A percentile compares a stretch with the other conserved stretches of the same genome.
phyloP scores from a whole-genome alignment of 139 green algal genomes.

The Chlorella sp. region DNA sequence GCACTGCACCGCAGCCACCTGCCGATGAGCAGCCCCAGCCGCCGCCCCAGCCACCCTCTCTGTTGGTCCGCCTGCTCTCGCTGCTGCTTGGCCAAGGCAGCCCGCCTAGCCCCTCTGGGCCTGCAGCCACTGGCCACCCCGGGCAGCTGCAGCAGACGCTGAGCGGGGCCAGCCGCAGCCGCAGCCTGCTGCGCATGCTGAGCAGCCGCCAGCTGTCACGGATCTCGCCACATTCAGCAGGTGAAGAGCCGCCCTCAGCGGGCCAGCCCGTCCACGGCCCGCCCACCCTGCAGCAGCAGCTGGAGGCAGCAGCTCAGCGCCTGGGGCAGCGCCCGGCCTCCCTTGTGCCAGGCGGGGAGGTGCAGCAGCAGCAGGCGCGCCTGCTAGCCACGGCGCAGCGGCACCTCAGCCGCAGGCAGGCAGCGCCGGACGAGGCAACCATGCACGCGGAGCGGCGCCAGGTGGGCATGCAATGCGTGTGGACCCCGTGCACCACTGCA shows the following conservation, averaged over 20 bases:
- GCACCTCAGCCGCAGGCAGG: neutral
- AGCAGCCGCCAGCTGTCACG: too few species aligned
- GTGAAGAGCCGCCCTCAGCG: neutral
- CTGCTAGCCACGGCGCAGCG: neutral
- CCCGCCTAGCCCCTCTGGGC: too few species aligned
- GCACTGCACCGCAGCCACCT: too few species aligned
- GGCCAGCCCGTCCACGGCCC: neutral
- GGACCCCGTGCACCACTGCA: too few species aligned
- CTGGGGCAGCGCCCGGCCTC: neutral
- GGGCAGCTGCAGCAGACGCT: too few species aligned
- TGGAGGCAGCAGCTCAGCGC: neutral
- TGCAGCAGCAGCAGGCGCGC: neutral
- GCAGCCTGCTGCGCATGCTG: too few species aligned
- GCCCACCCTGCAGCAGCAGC: neutral
- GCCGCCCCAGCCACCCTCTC: too few species aligned
- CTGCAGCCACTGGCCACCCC: too few species aligned
- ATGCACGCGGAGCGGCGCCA: neutral
- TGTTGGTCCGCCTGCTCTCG: too few species aligned
- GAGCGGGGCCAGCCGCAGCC: too few species aligned
- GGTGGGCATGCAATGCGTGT: neutral
- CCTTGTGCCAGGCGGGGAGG: neutral
- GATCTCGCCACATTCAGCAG: neutral
- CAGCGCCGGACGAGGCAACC: neutral
- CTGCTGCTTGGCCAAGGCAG: too few species aligned
- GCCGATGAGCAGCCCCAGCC: too few species aligned